Conservation (phyloP, 179 eudicot species). For the Beta lomatogona region DNA sequence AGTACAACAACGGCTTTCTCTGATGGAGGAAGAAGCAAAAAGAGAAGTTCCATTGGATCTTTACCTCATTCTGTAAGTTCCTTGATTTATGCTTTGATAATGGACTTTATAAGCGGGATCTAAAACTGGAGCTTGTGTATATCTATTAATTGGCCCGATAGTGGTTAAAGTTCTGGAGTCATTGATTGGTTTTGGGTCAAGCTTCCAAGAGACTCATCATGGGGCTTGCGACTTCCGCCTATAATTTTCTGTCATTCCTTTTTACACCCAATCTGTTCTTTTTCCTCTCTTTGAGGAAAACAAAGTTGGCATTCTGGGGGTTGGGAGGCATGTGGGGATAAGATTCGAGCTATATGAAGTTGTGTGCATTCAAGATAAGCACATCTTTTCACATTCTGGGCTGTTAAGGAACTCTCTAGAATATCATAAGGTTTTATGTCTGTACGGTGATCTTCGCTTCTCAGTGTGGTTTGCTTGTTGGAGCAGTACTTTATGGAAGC, state of each 20-base stretch:
- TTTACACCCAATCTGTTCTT: not conserved
- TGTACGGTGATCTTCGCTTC: not conserved
- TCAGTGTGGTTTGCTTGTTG: not conserved
- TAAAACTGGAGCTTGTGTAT: not conserved
- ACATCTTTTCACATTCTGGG: not conserved
- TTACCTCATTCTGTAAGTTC: slow-evolving; percentile 76
- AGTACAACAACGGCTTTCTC: slow-evolving; percentile 59
- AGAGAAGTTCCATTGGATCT: slow-evolving; percentile 61
- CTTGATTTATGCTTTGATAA: not conserved
- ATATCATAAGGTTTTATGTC: not conserved
- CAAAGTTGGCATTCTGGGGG: no score
- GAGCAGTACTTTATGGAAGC: not conserved
- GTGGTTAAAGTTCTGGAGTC: not conserved
- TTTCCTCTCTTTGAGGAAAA: not conserved
- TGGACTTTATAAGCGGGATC: not conserved
- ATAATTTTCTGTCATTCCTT: not conserved
- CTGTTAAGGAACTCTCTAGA: not conserved
- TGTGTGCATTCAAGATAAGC: not conserved
- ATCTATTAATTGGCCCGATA: not conserved
- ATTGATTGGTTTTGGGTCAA: not conserved
- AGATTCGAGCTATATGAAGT: no score
- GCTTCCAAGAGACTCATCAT: not conserved
- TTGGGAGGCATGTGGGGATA: no score
- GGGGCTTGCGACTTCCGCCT: not conserved
- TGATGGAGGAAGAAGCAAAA: slow-evolving; percentile 69